Evolutionary conservation across 2,329 filamentous ascomycete species (phyloP).

Genomic region (Bipolaris cookei): DNA sequence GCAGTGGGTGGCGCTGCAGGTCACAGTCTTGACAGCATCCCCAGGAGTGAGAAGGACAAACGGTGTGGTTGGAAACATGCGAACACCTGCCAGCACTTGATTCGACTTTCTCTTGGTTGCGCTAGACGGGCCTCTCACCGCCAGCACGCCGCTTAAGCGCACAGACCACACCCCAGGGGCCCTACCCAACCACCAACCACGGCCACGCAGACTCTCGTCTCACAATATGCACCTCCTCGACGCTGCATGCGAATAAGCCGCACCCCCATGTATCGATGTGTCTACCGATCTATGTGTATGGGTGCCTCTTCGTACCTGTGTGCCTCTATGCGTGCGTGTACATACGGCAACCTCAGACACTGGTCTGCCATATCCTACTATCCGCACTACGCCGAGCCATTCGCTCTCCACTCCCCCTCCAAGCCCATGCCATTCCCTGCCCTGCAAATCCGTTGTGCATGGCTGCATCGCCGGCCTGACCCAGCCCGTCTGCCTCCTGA

Average conservation of each 20-base stretch:
- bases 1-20: conserved; percentile 33
- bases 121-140: conserved; percentile 32
- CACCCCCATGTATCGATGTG: background rate
- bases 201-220: conserved; percentile 23
- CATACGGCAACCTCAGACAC: conserved; percentile 1
- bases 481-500: background rate
- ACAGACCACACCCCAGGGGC: conserved; percentile 19
- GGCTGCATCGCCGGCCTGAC: background rate
- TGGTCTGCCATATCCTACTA: conserved; percentile 6
- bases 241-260: conserved; percentile 15
- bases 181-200: conserved; percentile 30
- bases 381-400: conserved; percentile 5
- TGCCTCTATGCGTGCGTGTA: background rate
- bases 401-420: conserved; percentile 14
- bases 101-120: conserved; percentile 29
- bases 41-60: conserved; percentile 13
- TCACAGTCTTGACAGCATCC: conserved; percentile 42
- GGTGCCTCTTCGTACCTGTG: background rate
- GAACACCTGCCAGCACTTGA: conserved; percentile 15
- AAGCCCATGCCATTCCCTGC: conserved; percentile 2
- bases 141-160: conserved; percentile 28
- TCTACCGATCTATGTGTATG: background rate
- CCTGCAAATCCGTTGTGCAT: background rate
- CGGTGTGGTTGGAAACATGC: conserved; percentile 15
- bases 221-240: conserved; percentile 24